Evolutionary conservation across 345 rosid species (phyloP).

Genomic region (Hypericum perforatum): DNA sequence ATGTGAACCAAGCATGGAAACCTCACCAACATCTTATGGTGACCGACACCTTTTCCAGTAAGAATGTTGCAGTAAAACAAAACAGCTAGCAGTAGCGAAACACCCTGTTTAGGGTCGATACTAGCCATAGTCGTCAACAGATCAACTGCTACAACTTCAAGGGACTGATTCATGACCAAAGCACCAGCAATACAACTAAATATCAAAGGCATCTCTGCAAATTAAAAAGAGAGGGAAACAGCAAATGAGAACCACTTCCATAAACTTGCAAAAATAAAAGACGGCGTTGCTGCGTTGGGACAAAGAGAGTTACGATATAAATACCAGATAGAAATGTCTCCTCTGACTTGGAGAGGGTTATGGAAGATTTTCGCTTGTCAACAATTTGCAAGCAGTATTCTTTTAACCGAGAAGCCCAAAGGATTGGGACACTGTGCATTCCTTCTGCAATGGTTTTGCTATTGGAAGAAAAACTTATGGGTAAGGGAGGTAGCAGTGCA

Average conservation of each 20-base stretch:
- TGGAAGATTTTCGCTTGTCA: constrained; percentile 41
- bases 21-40: constrained; percentile 54
- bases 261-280: no score
- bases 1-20: constrained; percentile 12
- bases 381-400: constrained; percentile 36
- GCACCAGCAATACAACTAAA: constrained; percentile 56
- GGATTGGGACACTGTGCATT: constrained; percentile 19
- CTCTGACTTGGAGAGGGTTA: constrained; percentile 30
- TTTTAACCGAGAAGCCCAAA: constrained; percentile 65
- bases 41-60: constrained; percentile 34
- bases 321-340: constrained; percentile 32
- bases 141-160: constrained; percentile 48
- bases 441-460: constrained; percentile 29
- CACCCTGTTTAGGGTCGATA: constrained; percentile 61
- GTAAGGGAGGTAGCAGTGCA: constrained; percentile 30
- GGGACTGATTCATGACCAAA: constrained; percentile 61
- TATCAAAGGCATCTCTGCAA: constrained; percentile 47
- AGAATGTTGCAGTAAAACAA: constrained; percentile 71
- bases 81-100: constrained; percentile 57
- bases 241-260: neutral
- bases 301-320: neutral
- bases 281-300: no score
- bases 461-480: constrained; percentile 38
- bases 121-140: constrained; percentile 47
- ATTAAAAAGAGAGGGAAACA: neutral